Evolutionary conservation across 2,329 filamentous ascomycete genomes (phyloP).

Genomic region (Cordyceps javanica): DNA sequence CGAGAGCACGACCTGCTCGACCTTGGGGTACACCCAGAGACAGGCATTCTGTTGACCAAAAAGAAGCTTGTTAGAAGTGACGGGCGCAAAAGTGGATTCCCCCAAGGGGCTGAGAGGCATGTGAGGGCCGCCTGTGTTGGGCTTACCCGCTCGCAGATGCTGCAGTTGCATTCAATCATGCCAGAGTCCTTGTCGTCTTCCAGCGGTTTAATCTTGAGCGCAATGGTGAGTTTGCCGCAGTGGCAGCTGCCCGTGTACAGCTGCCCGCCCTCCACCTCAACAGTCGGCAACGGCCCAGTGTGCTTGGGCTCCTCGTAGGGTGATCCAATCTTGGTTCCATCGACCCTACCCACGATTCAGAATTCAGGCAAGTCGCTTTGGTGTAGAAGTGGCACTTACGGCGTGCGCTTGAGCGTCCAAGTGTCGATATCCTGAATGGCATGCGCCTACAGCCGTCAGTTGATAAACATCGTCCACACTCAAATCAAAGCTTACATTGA

Average conservation of each 20-base stretch:
- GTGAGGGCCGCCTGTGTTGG: neutral
- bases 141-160: conserved; percentile 38
- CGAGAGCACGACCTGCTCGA: conserved; percentile 34
- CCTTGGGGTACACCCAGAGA: conserved; percentile 38
- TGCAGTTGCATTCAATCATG: conserved; percentile 44
- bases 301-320: conserved; percentile 31
- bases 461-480: too few relatives aligned
- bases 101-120: too few relatives aligned
- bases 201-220: conserved; percentile 36
- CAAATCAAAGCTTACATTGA: conserved; percentile 34
- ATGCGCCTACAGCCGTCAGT: conserved; percentile 27
- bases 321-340: conserved; percentile 29
- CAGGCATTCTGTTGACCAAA: conserved; percentile 31
- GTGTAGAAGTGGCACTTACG: conserved; percentile 24
- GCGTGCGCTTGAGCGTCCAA: conserved; percentile 30
- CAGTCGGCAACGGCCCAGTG: conserved; percentile 35
- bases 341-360: conserved; percentile 26
- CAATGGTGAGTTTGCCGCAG: conserved; percentile 42
- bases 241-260: conserved; percentile 47
- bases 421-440: conserved; percentile 38
- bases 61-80: neutral
- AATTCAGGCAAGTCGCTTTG: neutral
- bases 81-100: too few relatives aligned
- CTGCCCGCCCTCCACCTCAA: conserved; percentile 30
- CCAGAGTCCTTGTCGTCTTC: conserved; percentile 28